Percentiles rank a stretch among this genome's conserved stretches.
phyloP scores from a whole-genome alignment of 2,329 filamentous ascomycete genomes.

The Pyricularia sp. region DNA sequence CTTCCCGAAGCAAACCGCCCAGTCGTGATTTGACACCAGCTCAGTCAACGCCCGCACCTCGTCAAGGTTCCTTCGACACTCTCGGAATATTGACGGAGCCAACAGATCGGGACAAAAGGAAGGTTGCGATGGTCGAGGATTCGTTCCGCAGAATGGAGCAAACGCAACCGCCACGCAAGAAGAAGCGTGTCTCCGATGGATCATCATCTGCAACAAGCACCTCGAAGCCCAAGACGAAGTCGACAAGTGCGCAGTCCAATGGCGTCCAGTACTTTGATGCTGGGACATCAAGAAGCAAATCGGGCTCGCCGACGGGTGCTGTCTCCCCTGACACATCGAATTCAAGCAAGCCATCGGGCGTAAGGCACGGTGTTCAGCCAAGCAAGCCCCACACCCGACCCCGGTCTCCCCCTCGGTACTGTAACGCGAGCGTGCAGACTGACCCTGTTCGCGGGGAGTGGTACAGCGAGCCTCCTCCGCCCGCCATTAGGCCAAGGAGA shows the following conservation, averaged over 20 bases:
- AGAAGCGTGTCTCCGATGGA: conserved; percentile 53
- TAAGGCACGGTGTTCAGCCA: conserved; percentile 19
- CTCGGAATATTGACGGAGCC: conserved; percentile 52
- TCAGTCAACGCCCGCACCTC: conserved; percentile 17
- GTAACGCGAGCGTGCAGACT: conserved; percentile 43
- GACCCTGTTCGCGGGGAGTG: conserved; percentile 44
- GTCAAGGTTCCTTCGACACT: conserved; percentile 51
- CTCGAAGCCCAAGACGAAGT: conserved; percentile 3
- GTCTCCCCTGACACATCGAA: conserved; percentile 24
- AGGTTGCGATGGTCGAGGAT: conserved; percentile 57
- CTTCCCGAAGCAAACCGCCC: conserved; percentile 53
- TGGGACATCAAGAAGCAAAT: conserved; percentile 43
- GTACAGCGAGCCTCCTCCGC: conserved; percentile 30
- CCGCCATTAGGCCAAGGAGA: conserved; percentile 30
- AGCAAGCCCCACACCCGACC: conserved; percentile 28
- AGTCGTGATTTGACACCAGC: conserved; percentile 57
- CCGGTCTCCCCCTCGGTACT: conserved; percentile 31
- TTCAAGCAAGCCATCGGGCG: neutral
- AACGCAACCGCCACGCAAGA: conserved; percentile 44
- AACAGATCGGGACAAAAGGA: conserved; percentile 58
- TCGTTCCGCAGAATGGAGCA: conserved; percentile 54
- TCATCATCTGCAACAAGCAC: conserved; percentile 13
- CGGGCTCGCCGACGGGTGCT: conserved; percentile 37
- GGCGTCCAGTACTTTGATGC: conserved; percentile 39
- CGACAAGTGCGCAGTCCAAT: conserved; percentile 10